phyloP scores from a whole-genome alignment of 208 protist genomes.

The Crithidia sp. region DNA sequence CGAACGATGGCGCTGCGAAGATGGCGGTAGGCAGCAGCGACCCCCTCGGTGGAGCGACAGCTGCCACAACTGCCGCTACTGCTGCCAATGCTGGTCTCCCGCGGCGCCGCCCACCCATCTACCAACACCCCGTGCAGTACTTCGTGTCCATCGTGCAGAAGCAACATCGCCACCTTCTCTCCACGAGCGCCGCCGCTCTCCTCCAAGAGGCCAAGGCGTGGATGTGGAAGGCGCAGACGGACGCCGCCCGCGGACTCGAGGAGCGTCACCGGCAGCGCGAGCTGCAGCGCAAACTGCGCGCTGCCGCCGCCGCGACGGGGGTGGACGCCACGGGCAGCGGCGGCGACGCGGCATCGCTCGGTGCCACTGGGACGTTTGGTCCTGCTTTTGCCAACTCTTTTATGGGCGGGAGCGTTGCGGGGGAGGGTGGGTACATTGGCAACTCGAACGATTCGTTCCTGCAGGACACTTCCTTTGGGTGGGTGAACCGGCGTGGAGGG shows the following conservation, averaged over 20 bases:
- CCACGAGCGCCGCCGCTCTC: slow-evolving; percentile 47
- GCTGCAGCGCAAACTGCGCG: slow-evolving; percentile 16
- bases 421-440: slow-evolving; percentile 35
- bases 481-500: slow-evolving; percentile 5
- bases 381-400: slow-evolving; percentile 14
- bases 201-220: slow-evolving; percentile 65
- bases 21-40: slow-evolving; percentile 1
- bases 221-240: slow-evolving; percentile 50
- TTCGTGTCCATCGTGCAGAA: slow-evolving; percentile 68
- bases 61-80: neutral
- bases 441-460: slow-evolving; percentile 44
- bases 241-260: slow-evolving; percentile 18
- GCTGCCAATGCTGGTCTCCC: neutral
- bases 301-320: neutral
- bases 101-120: slow-evolving; percentile 10
- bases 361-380: neutral
- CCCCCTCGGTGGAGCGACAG: neutral
- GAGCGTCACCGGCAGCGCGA: slow-evolving; percentile 24
- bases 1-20: neutral
- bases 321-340: slow-evolving; percentile 10
- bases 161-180: slow-evolving; percentile 63
- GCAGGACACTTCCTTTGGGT: slow-evolving; percentile 26
- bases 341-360: slow-evolving; percentile 13
- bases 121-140: slow-evolving; percentile 76
- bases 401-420: slow-evolving; percentile 16